Conservation (phyloP, 164 flowering plant genomes). For the Umbellularia californica region DNA sequence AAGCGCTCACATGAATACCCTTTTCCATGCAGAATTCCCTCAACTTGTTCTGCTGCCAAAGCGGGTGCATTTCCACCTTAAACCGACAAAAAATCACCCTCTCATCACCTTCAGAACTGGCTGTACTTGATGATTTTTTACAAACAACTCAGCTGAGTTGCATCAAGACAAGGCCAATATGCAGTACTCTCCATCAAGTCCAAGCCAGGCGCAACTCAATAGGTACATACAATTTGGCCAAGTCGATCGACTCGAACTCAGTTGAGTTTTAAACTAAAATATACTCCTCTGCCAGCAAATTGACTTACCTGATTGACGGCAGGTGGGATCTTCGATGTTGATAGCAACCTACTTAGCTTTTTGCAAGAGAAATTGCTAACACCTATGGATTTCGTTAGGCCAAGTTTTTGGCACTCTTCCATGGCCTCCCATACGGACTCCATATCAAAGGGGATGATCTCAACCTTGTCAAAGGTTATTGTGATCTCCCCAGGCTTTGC, state of each 20-base stretch:
- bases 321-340: constrained; percentile 26
- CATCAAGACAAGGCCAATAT: not conserved
- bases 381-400: constrained; percentile 27
- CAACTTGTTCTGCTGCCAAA: constrained; percentile 27
- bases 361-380: constrained; percentile 33
- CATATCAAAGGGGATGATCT: constrained; percentile 19
- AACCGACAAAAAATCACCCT: not conserved
- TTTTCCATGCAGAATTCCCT: constrained; percentile 24
- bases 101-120: not conserved
- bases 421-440: constrained; percentile 25
- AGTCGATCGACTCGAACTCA: too few species aligned
- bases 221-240: too few species aligned
- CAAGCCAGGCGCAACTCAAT: too few species aligned
- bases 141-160: not conserved
- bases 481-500: not conserved
- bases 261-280: too few species aligned
- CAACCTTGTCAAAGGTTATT: constrained; percentile 13
- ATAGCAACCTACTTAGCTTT: constrained; percentile 15
- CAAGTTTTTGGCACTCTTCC: constrained; percentile 23
- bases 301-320: constrained; percentile 28
- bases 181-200: too few species aligned
- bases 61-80: constrained; percentile 37
- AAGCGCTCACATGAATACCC: constrained; percentile 27
- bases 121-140: too few species aligned
- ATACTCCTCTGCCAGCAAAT: not conserved